Evolutionary conservation across 1,284 basidiomycete genomes (phyloP).

Genomic region (Hemileia vastatrix): DNA sequence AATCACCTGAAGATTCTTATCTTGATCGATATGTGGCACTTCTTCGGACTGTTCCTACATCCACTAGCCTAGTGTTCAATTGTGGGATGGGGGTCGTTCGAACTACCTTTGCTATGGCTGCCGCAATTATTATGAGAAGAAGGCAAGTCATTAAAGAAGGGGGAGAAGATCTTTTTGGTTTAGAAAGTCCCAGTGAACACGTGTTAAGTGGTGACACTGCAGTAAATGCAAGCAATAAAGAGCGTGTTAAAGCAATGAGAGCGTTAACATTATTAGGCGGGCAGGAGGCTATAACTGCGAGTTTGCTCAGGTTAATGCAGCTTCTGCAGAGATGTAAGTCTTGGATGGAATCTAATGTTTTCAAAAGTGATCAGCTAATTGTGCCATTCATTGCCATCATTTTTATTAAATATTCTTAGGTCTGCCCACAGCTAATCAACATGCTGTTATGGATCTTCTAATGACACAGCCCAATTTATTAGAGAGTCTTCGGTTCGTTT

Average conservation of each 20-base stretch:
- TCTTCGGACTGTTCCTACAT: slow-evolving; percentile 65
- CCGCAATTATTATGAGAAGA: slow-evolving; percentile 76
- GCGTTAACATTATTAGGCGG: slow-evolving; percentile 28
- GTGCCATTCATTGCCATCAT: too few species aligned
- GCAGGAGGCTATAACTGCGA: slow-evolving; percentile 28
- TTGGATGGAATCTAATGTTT: too few species aligned
- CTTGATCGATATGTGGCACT: slow-evolving; percentile 83
- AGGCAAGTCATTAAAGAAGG: slow-evolving; percentile 73
- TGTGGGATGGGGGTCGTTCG: slow-evolving; percentile 96
- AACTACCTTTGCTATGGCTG: slow-evolving; percentile 95
- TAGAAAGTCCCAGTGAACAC: slow-evolving; percentile 52
- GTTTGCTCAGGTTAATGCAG: slow-evolving; percentile 35
- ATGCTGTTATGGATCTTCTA: slow-evolving; percentile 71
- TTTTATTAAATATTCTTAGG: slow-evolving; percentile 4
- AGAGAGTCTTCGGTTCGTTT: slow-evolving; percentile 72
- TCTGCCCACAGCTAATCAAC: slow-evolving; percentile 34
- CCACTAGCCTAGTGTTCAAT: slow-evolving; percentile 81
- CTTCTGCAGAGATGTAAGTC: slow-evolving; percentile 37
- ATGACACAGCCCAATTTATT: slow-evolving; percentile 67
- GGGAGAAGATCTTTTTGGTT: slow-evolving; percentile 65
- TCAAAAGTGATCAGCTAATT: too few species aligned
- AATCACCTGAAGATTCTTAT: slow-evolving; percentile 63
- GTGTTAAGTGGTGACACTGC: slow-evolving; percentile 13
- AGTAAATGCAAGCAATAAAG: background rate
- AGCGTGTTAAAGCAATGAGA: slow-evolving; percentile 17